Evolutionary conservation across 2,329 filamentous ascomycete genomes (phyloP).

Genomic region (Helminthosporium solani): DNA sequence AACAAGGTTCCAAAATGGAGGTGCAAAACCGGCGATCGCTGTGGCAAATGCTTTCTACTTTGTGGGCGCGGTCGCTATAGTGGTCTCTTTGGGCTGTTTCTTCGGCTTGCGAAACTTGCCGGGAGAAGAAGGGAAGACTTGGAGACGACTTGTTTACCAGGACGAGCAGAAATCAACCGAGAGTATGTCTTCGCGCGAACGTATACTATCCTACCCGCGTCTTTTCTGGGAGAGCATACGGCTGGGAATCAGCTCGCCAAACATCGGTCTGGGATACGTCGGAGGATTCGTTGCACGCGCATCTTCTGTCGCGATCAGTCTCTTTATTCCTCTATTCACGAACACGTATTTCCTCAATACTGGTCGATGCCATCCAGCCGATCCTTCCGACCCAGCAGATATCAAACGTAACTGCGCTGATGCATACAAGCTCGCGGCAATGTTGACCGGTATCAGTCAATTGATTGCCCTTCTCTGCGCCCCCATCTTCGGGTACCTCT

Average conservation of each 20-base stretch:
- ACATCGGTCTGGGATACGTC: constrained; percentile 84
- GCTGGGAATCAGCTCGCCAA: constrained; percentile 71
- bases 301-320: constrained; percentile 89
- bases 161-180: constrained; percentile 24
- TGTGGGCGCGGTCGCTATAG: constrained; percentile 70
- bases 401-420: constrained; percentile 82
- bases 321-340: constrained; percentile 91
- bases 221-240: constrained; percentile 45
- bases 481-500: constrained; percentile 82
- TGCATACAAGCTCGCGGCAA: constrained; percentile 84
- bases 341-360: constrained; percentile 85
- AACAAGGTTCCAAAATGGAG: constrained; percentile 71
- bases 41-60: constrained; percentile 86
- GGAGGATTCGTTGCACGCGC: constrained; percentile 94
- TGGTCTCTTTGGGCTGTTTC: constrained; percentile 73
- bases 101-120: constrained; percentile 68
- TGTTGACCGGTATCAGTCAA: constrained; percentile 86
- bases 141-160: constrained; percentile 47
- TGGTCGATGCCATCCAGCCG: constrained; percentile 67
- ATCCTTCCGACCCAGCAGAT: constrained; percentile 52
- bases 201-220: constrained; percentile 57
- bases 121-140: constrained; percentile 78
- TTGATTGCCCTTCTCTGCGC: constrained; percentile 81
- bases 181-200: constrained; percentile 48
- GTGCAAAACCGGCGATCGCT: constrained; percentile 71